phyloP scores from a whole-genome alignment of 169 alveolate genomes.

The Plasmodium adleri region DNA sequence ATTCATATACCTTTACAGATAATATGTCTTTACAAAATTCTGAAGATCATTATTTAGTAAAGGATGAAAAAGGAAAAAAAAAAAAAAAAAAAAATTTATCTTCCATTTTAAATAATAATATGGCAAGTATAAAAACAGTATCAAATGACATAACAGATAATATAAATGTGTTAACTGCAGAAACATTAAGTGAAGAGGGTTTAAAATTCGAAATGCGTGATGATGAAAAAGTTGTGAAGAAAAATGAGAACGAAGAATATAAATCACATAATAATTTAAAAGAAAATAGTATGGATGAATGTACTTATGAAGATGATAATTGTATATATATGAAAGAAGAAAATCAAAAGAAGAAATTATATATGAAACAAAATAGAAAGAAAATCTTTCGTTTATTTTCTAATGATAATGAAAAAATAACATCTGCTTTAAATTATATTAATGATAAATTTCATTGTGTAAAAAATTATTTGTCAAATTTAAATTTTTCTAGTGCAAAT shows the following conservation, averaged over 20 bases:
- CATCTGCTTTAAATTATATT: conserved; percentile 23
- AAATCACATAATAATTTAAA: too few species aligned
- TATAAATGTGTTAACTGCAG: not conserved
- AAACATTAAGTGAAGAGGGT: not conserved
- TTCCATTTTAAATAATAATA: too few species aligned
- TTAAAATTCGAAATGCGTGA: not conserved
- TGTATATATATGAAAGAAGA: conserved; percentile 1
- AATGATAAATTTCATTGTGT: conserved; percentile 45
- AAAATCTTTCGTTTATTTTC: conserved; percentile 61
- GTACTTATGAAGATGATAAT: conserved; percentile 19
- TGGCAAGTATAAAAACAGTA: too few species aligned
- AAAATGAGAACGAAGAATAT: not conserved
- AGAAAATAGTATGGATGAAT: not conserved
- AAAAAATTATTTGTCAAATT: conserved; percentile 40
- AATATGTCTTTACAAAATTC: not conserved
- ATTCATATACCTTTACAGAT: not conserved
- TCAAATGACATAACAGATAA: not conserved
- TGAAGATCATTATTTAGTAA: not conserved
- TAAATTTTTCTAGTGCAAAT: conserved; percentile 4
- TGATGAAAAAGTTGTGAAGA: not conserved
- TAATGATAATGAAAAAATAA: conserved; percentile 9
- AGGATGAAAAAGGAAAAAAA: not conserved
- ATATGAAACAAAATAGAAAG: conserved; percentile 35
- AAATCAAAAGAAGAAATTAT: conserved; percentile 24
- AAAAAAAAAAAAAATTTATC: too few species aligned